Conservation (phyloP, 805 yeast species). For the Lipomyces starkeyi region DNA sequence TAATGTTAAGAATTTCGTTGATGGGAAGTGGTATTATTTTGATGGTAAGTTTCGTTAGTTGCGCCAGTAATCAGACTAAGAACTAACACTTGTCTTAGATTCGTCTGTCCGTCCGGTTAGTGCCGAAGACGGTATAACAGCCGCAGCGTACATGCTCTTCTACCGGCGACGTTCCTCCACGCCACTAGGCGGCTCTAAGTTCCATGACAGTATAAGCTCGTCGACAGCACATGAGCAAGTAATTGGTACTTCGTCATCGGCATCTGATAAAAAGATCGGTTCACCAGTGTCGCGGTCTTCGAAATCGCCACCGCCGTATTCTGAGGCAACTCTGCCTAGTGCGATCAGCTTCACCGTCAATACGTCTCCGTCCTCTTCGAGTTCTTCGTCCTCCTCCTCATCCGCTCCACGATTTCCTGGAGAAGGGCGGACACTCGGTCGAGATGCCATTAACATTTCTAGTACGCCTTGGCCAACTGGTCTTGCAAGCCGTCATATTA, state of each 20-base stretch:
- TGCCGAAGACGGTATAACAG: slow-evolving; percentile 63
- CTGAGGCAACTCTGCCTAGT: slow-evolving; percentile 6
- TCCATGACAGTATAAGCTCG: slow-evolving; percentile 31
- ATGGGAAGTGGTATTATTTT: slow-evolving; percentile 83
- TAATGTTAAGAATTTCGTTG: slow-evolving; percentile 77
- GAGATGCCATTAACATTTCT: neutral
- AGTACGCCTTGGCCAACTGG: neutral
- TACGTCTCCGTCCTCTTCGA: slow-evolving; percentile 5
- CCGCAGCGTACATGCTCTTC: slow-evolving; percentile 86
- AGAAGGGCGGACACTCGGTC: slow-evolving; percentile 26
- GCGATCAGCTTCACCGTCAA: neutral
- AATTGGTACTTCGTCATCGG: neutral
- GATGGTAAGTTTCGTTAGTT: slow-evolving; percentile 54
- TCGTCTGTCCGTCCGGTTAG: slow-evolving; percentile 68
- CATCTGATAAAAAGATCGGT: slow-evolving; percentile 9
- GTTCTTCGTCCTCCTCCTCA: slow-evolving; percentile 1
- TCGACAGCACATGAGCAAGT: slow-evolving; percentile 1
- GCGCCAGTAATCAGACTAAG: neutral
- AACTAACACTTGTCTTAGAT: slow-evolving; percentile 44
- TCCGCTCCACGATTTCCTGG: slow-evolving; percentile 25
- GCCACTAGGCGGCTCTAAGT: slow-evolving; percentile 40
- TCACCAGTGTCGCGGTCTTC: neutral
- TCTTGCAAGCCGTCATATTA: slow-evolving; percentile 8
- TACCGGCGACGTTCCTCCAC: slow-evolving; percentile 59
- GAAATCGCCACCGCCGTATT: slow-evolving; percentile 17